These are phyloP conservation scores for Herpotrichia juniperi DNA, from an alignment of 2,329 filamentous ascomycete genomes.

Conservation along the genomic window DNA sequence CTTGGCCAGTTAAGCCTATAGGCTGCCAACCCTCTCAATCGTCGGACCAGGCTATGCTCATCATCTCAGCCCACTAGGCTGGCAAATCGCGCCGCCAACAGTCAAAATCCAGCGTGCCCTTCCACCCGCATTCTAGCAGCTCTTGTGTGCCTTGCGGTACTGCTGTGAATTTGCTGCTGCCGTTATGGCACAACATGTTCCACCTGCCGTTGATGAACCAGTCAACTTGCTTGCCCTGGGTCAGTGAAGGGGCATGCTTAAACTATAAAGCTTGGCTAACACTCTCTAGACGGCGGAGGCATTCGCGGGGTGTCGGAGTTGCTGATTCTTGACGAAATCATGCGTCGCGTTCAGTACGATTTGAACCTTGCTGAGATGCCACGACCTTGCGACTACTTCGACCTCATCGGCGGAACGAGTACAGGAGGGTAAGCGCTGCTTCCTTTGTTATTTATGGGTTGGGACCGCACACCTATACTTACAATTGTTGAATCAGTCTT, in stretches of 20 bases:
- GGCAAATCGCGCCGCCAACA: no score
- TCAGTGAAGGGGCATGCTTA: not conserved
- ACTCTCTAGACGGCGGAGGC: not conserved
- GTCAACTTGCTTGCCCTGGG: not conserved
- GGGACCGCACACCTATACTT: no score
- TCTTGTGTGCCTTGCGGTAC: no score
- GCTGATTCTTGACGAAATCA: slow-evolving; percentile 1
- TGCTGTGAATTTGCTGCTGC: not conserved
- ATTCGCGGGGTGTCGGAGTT: slow-evolving; percentile 1
- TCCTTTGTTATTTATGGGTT: not conserved
- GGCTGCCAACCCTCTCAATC: no score
- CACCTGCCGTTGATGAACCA: not conserved
- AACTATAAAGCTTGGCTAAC: not conserved
- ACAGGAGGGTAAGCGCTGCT: not conserved
- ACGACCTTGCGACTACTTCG: not conserved
- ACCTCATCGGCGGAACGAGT: not conserved
- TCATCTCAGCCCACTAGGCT: no score
- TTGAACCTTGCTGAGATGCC: not conserved
- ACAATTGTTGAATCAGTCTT: no score
- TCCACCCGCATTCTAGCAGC: no score
- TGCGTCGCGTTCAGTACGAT: not conserved
- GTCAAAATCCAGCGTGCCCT: no score
- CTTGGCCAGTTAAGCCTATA: no score
- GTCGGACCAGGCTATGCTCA: no score
- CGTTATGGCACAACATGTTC: not conserved